Conservation (phyloP, 805 yeast genomes). For the Ogataea zsoltii region DNA sequence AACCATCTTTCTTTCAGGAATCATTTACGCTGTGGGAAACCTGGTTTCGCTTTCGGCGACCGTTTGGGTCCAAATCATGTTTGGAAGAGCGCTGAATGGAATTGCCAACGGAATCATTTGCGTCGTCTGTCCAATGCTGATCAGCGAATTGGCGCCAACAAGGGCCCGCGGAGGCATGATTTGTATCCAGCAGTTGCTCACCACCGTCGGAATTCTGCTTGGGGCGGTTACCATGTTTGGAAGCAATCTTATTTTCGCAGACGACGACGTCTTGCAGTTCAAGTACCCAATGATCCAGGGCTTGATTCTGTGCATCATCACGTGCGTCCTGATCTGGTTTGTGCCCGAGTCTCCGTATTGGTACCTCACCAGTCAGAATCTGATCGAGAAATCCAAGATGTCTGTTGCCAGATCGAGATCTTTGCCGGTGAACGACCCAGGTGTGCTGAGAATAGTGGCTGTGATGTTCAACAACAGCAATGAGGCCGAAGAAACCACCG, state of each 20-base stretch:
- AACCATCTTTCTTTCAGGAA: constrained; percentile 26
- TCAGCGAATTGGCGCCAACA: constrained; percentile 37
- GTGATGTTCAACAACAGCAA: constrained; percentile 20
- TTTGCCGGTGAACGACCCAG: constrained; percentile 23
- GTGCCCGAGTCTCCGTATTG: constrained; percentile 39
- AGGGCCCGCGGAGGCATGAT: constrained; percentile 33
- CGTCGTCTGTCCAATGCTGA: constrained; percentile 38
- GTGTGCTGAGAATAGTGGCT: constrained; percentile 21
- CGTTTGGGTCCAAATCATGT: constrained; percentile 26
- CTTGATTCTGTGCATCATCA: constrained; percentile 14
- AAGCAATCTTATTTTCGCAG: constrained; percentile 12
- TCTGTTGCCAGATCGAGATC: constrained; percentile 25
- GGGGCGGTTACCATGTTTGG: constrained; percentile 31
- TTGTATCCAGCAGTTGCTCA: constrained; percentile 34
- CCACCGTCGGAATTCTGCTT: constrained; percentile 35
- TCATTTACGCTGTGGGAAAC: constrained; percentile 24
- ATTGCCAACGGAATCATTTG: constrained; percentile 33
- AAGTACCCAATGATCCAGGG: constrained; percentile 25
- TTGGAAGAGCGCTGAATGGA: constrained; percentile 35
- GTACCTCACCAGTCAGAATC: constrained; percentile 20
- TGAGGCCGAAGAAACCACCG: constrained; percentile 8
- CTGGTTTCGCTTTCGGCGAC: constrained; percentile 18
- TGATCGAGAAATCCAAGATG: constrained; percentile 17
- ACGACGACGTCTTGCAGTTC: constrained; percentile 22
- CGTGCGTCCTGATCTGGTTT: constrained; percentile 23